Conservation (phyloP, 2,329 filamentous ascomycete genomes). For the Verticillium isaacii region DNA sequence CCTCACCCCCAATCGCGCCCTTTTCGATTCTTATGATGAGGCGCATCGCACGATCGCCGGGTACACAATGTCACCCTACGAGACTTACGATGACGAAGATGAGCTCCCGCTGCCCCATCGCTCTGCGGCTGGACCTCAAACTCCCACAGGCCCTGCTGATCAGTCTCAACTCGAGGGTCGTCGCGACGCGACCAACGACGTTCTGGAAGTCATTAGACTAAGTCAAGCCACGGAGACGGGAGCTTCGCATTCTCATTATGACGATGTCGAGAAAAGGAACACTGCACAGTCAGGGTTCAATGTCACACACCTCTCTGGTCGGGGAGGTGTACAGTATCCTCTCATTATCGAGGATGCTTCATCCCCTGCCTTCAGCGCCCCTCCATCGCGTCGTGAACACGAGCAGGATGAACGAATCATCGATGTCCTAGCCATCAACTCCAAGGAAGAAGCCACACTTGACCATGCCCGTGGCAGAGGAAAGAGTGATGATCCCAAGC, state of each 20-base stretch:
- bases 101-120: slow-evolving; percentile 1
- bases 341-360: not conserved
- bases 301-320: not conserved
- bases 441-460: not conserved
- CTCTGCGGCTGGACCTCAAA: not conserved
- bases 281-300: not conserved
- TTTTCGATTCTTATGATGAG: slow-evolving; percentile 10
- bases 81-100: slow-evolving; percentile 3
- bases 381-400: not conserved
- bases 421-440: too few species aligned
- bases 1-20: slow-evolving; percentile 8
- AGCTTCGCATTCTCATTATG: slow-evolving; percentile 3
- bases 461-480: not conserved
- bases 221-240: not conserved
- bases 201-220: not conserved
- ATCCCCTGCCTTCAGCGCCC: not conserved
- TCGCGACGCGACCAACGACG: not conserved
- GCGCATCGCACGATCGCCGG: slow-evolving; percentile 9
- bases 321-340: slow-evolving; percentile 4
- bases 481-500: not conserved
- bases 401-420: not conserved
- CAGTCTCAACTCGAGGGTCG: not conserved
- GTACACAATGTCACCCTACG: not conserved
- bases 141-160: not conserved
- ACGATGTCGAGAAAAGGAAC: slow-evolving; percentile 8